Conservation (phyloP, 371 early-diverging fungal genomes). For the Rhizomucor pusillus region DNA sequence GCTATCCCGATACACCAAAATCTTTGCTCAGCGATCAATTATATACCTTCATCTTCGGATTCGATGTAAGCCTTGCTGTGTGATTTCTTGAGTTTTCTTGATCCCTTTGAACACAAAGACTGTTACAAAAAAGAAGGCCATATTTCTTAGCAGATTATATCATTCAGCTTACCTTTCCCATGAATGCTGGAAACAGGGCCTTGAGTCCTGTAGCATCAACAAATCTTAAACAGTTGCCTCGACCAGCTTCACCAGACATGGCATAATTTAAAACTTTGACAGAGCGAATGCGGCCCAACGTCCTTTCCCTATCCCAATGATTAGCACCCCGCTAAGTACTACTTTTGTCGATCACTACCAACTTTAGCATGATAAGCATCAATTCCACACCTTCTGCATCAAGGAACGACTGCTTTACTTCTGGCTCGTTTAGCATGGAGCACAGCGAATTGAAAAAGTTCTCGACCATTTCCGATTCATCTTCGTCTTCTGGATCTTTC, state of each 20-base stretch:
- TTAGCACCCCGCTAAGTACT: background rate
- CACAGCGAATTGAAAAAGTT: conserved; percentile 85
- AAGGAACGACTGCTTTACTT: conserved; percentile 70
- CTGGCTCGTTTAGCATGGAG: conserved; percentile 55
- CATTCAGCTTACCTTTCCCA: conserved; percentile 54
- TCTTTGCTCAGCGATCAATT: background rate
- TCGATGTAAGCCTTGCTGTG: conserved; percentile 62
- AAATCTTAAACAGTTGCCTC: conserved; percentile 61
- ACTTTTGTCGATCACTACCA: conserved; percentile 9
- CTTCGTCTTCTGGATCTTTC: conserved; percentile 79
- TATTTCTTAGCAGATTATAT: too few species aligned
- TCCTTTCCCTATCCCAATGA: conserved; percentile 61
- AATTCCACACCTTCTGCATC: conserved; percentile 88
- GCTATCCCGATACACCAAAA: background rate
- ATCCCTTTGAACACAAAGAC: conserved; percentile 44
- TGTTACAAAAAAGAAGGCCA: too few species aligned
- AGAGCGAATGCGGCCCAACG: conserved; percentile 76
- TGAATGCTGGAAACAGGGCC: conserved; percentile 76
- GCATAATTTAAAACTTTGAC: conserved; percentile 88
- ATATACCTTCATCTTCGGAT: conserved; percentile 72
- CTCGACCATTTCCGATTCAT: conserved; percentile 88
- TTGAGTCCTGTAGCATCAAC: conserved; percentile 81
- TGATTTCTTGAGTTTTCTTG: conserved; percentile 65
- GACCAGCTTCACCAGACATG: conserved; percentile 57
- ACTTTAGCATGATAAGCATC: conserved; percentile 87